Evolutionary conservation across 768 basidiomycete species (phyloP), one percentile per base, ranked within the genome.

Genomic region (Fomitopsis serialis): DNA sequence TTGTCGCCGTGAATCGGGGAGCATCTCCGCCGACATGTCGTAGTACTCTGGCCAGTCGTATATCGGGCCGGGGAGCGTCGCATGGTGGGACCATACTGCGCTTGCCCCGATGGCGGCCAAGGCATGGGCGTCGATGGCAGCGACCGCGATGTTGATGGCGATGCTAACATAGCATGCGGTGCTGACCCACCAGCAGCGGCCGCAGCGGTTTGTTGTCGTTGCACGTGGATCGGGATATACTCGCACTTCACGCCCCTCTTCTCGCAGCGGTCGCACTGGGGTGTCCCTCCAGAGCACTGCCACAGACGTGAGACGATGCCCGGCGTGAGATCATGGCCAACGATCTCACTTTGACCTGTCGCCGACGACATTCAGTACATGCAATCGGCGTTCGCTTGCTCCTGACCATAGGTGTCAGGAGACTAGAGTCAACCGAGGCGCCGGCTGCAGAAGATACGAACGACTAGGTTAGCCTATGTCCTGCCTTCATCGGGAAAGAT

Each of bases 271-370:
- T 72, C 66, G 61, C 78, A 78, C 48, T 54, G 61, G 6, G 59
- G 67, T 12, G 56, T 57, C 1, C 53, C 55, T 15, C 62, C 64
- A 13, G 63, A 60, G 45, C 66, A 67, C 66, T 67, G 35, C 10
- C 4, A 17, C 42, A 22, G 52, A 48, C 46, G 17, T 43, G 48
- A 34, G 48, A 29, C 45, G 25, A 19, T 46, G 8, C 24, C 10
- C 19, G n/a, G 27, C 50, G 10, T 23, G 40, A 53, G 3, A 43
- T n/a, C 15, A 37, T 13, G 49, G 35, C 48, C 32, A 22, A 36
- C 40, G 62, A 58, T 35, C 37, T 40, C 58, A 79, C 82, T 71
- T 78, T 81, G 54, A 82, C 73, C 64, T 85, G 82, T 17, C 78
- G 74, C 29, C 64, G 62, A 7, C 83, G 76, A 62, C 83, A 85